These are phyloP conservation scores for Termitomyces sp. DNA, from an alignment of 768 basidiomycete species.

Conservation along the genomic window DNA sequence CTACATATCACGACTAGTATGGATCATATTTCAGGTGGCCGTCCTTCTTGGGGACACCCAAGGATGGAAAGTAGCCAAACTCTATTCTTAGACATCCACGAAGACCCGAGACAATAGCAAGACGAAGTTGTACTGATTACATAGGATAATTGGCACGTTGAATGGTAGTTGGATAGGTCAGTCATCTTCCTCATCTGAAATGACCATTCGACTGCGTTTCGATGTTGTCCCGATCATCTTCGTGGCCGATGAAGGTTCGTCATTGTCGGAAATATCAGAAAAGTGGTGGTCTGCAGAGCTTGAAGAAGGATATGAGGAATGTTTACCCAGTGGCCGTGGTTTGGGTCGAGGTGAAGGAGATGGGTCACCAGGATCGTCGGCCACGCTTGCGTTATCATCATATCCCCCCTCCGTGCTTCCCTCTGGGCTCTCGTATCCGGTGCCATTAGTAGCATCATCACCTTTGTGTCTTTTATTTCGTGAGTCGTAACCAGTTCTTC, in stretches of 20 bases:
- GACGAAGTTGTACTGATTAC: background rate
- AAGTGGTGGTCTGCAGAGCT: background rate
- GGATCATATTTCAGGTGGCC: background rate
- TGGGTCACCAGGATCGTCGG: conserved; percentile 4
- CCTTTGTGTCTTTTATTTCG: conserved; percentile 29
- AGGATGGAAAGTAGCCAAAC: background rate
- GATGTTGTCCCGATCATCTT: conserved; percentile 6
- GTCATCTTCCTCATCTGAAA: conserved; percentile 28
- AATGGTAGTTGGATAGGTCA: background rate
- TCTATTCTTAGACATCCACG: background rate
- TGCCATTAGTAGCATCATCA: conserved; percentile 16
- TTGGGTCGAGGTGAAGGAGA: conserved; percentile 36
- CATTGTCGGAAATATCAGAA: background rate
- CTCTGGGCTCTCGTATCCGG: conserved; percentile 11
- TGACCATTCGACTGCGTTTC: conserved; percentile 24
- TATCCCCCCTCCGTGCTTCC: conserved; percentile 20
- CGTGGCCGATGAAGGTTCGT: conserved; percentile 5
- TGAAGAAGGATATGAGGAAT: background rate
- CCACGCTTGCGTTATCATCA: conserved; percentile 13
- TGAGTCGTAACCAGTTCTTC: conserved; percentile 29
- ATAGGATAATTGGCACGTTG: background rate
- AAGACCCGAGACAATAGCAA: background rate
- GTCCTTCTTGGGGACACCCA: background rate
- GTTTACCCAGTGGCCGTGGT: conserved; percentile 26
- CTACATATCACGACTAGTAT: background rate